Conservation (phyloP, 495 filamentous ascomycete species). For the Glonium stellatum region DNA sequence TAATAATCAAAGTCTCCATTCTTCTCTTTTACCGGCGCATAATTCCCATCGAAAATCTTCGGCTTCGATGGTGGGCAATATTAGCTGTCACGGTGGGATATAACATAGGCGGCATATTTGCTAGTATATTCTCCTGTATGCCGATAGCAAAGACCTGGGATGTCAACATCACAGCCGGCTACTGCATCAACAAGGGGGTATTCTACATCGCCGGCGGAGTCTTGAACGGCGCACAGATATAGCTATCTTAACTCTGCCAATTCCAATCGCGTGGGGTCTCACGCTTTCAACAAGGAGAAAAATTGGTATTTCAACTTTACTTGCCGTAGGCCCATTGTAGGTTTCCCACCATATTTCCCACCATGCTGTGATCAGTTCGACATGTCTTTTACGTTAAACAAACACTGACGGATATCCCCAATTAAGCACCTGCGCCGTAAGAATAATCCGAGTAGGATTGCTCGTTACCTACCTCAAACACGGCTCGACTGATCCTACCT, state of each 20-base stretch:
- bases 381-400: too few relatives aligned
- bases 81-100: neutral
- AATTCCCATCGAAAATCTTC: neutral
- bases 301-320: neutral
- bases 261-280: neutral
- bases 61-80: neutral
- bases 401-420: neutral
- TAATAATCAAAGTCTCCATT: neutral
- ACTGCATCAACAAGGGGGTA: neutral
- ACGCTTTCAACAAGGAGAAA: neutral
- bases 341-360: neutral
- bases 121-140: neutral
- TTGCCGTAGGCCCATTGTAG: neutral
- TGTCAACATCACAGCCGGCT: neutral
- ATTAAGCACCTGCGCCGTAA: neutral
- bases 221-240: neutral
- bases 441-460: neutral
- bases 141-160: constrained; percentile 1
- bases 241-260: neutral
- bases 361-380: neutral
- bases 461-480: neutral
- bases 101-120: neutral
- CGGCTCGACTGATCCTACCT: neutral
- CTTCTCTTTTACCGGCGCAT: neutral
- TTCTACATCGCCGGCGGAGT: neutral